Evolutionary conservation across 768 basidiomycete genomes (phyloP), one percentile per base, ranked within the genome.

Genomic region (Panellus pusillus): DNA sequence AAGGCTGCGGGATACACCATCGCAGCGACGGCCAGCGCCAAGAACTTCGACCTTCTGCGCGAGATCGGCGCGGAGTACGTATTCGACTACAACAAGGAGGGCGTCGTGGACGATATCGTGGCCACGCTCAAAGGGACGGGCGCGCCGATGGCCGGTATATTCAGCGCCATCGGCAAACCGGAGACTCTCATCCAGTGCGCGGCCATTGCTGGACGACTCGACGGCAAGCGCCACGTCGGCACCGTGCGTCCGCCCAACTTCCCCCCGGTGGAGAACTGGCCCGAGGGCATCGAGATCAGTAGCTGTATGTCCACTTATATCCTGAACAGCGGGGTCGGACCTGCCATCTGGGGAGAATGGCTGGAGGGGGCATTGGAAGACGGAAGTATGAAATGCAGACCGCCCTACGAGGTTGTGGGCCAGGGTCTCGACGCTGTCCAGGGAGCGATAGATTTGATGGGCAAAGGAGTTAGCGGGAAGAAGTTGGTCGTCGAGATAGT

Each of bases 361-460:
- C 19, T 50, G 31, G 29, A 41, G n/a, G 49, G 17, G n/a, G 49
- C 49, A 12, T 18, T 50, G 49, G 49, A 24, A 39, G 39, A 50
- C 15, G 49, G 49, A 29, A 50, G 40, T n/a, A 36, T 50, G 49
- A 50, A 50, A 31, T 50, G 48, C 31, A 31, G 48, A 28, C 49
- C 49, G 40, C 39, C 31, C 18, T 42, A 24, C 31, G 49, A 50
- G 40, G 49, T 50, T 32, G 49, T 42, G 6, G 40, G 49, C 17
- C 39, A 14, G 32, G 32, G 32, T 35, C 32, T 35, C 32, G 32
- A 35, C 14, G 32, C 32, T 3, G 13, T 28, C 31, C 49, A 50
- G 49, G 49, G 48, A 13, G 48, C 40, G 29, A 9, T 50, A 11
- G 49, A 50, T 15, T 4, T 42, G 18, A 50, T 50, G 49, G 12